Evolutionary conservation across 768 basidiomycete species (phyloP).

Genomic region (Psilocybe azurescens): DNA sequence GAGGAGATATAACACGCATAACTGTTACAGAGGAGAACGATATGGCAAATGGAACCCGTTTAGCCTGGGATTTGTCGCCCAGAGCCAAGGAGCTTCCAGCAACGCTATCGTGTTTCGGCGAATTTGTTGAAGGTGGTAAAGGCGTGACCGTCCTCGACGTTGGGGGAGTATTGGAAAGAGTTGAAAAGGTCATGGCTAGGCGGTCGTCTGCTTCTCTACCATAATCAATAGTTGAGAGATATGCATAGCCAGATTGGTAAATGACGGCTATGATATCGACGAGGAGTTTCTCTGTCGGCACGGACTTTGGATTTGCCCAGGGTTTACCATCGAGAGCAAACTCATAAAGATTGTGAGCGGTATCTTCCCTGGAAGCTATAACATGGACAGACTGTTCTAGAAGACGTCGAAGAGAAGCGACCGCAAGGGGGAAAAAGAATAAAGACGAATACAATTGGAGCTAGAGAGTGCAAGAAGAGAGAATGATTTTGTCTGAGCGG

Average conservation of each 20-base stretch:
- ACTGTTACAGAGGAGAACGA: conserved; percentile 72
- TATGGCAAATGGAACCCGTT: conserved; percentile 66
- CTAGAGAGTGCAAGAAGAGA: conserved; percentile 73
- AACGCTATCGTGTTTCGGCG: conserved; percentile 24
- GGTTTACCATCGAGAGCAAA: conserved; percentile 73
- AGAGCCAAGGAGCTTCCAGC: conserved; percentile 17
- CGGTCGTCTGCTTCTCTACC: conserved; percentile 79
- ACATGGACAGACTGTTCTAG: conserved; percentile 54
- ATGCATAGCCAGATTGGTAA: conserved; percentile 65
- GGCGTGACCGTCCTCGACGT: conserved; percentile 37
- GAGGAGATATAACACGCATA: conserved; percentile 79
- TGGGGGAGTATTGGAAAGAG: conserved; percentile 36
- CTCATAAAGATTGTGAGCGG: conserved; percentile 63
- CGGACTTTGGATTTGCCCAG: conserved; percentile 72
- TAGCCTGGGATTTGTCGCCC: conserved; percentile 37
- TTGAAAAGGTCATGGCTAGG: conserved; percentile 73
- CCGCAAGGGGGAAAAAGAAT: conserved; percentile 64
- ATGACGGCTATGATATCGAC: conserved; percentile 69
- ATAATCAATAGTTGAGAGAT: conserved; percentile 76
- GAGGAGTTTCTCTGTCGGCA: conserved; percentile 69
- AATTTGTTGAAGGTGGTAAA: conserved; percentile 35
- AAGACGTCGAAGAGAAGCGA: conserved; percentile 58
- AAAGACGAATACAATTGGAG: conserved; percentile 67
- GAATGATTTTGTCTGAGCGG: conserved; percentile 57
- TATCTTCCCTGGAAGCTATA: conserved; percentile 57